Evolutionary conservation across 352 stramenopile species (phyloP), one percentile per base, ranked within the genome.

Genomic region (Globisporangium alternatum): DNA sequence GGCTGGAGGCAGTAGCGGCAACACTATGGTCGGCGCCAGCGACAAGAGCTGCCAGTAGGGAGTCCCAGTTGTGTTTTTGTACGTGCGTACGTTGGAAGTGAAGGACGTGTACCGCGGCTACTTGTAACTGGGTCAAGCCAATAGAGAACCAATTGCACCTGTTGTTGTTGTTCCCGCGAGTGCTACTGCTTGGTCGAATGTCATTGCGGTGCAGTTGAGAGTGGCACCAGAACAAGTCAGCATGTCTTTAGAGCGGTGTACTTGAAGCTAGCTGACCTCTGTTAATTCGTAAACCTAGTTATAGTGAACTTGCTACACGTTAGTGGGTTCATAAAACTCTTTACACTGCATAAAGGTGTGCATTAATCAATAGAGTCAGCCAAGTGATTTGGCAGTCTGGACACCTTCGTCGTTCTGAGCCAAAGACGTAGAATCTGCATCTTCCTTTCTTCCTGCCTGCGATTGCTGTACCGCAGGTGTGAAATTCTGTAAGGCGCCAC

Each of bases 1-100:
- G 15, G 3, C 28, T n/a, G 15, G 25, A 19, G 31, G 49, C 15
- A 21, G 10, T n/a, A 47, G 22, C 2, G 17, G 49, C 28, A 55
- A 37, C 22, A 25, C 49, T 3, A 15, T 21, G 49, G 17, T 15
- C 8, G 21, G 33, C 8, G 21, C 6, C 3, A 49, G 19, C 13
- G 44, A 44, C n/a, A 58, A 39, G 44, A 33, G 52, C 28, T 57
- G 28, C 9, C 17, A 56, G 51, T 56, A 43, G 28, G 25, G 9
- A 28, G 12, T n/a, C 39, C 39, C 13, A 45, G 39, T 15, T 19
- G 13, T n/a, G 39, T 22, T 4, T 25, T 22, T 22, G 43, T 48
- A 8, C 9, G 43, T 45, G 13, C 9, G 43, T 45, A n/a, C 39
- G 39, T 45, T n/a, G 7, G 15, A 45, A 8, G 39, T n/a, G 8